phyloP scores from a whole-genome alignment of 2,329 filamentous ascomycete genomes.

The Hymenoscyphus linearis region DNA sequence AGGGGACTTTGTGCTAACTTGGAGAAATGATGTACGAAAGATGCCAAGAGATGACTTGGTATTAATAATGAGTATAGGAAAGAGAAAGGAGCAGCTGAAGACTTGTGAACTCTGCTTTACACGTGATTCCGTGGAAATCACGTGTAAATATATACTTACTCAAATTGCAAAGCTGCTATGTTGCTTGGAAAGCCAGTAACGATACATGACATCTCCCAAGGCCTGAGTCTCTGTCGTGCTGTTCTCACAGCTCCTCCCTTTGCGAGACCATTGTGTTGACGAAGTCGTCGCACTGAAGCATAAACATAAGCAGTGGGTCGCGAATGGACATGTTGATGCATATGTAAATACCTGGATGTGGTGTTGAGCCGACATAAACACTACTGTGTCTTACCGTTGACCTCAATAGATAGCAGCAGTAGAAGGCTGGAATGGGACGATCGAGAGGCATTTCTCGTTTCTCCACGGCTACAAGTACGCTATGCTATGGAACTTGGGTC shows the following conservation, averaged over 20 bases:
- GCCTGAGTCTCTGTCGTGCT: constrained; percentile 59
- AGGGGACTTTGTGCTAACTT: too few species aligned
- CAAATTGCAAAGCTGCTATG: constrained; percentile 86
- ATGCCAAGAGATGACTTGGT: too few species aligned
- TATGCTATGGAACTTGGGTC: too few species aligned
- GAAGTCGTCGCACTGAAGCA: constrained; percentile 59
- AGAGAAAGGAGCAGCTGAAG: too few species aligned
- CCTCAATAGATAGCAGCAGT: constrained; percentile 87
- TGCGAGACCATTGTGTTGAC: constrained; percentile 83
- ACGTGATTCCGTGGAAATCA: not conserved
- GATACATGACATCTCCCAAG: constrained; percentile 87
- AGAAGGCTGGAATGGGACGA: constrained; percentile 73
- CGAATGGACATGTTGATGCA: not conserved
- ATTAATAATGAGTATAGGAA: too few species aligned
- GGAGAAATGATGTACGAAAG: too few species aligned
- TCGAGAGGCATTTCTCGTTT: constrained; percentile 25
- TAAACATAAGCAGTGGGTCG: not conserved
- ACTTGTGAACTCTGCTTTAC: not conserved
- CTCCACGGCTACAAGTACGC: too few species aligned
- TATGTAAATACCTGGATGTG: constrained; percentile 54
- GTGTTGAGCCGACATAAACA: constrained; percentile 89
- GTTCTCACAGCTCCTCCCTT: constrained; percentile 81
- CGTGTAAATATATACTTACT: constrained; percentile 50
- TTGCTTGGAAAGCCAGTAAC: constrained; percentile 86
- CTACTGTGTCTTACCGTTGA: constrained; percentile 66